A percentile compares a stretch with the other conserved stretches of the same genome.
phyloP scores from a whole-genome alignment of 192 early-diverging fungal genomes.

The Mortierella hygrophila region DNA sequence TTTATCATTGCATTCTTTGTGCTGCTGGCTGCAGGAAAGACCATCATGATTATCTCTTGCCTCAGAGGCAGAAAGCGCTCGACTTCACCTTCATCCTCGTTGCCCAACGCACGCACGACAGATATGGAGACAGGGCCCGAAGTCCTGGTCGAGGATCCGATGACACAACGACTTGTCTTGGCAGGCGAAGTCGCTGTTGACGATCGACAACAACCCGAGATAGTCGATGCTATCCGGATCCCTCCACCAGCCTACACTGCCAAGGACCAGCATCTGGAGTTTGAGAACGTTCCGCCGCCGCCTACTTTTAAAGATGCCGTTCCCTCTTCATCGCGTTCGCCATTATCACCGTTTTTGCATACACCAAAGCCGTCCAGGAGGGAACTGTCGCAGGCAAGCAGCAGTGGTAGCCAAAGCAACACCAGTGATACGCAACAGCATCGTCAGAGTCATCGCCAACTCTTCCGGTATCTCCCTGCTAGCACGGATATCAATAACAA shows the following conservation, averaged over 20 bases:
- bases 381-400: not conserved
- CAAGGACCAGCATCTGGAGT: conserved; percentile 12
- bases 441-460: not conserved
- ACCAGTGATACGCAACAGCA: not conserved
- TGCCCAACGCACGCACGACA: not conserved
- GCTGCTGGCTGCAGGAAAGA: not conserved
- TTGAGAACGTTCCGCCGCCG: not conserved
- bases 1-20: conserved; percentile 4
- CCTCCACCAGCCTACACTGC: conserved; percentile 1
- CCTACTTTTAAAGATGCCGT: not conserved
- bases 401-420: not conserved
- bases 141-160: not conserved
- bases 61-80: not conserved
- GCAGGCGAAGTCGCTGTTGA: not conserved
- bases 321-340: not conserved
- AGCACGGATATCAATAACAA: not conserved
- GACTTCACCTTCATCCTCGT: not conserved
- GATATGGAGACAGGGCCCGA: not conserved
- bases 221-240: not conserved
- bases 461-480: not conserved
- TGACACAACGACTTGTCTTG: conserved; percentile 5
- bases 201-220: not conserved
- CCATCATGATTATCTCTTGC: not conserved
- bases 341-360: not conserved
- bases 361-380: not conserved